Base-by-base conservation (phyloP, 371 early-diverging fungal species). In the Syncephalastrum sp. region DNA sequence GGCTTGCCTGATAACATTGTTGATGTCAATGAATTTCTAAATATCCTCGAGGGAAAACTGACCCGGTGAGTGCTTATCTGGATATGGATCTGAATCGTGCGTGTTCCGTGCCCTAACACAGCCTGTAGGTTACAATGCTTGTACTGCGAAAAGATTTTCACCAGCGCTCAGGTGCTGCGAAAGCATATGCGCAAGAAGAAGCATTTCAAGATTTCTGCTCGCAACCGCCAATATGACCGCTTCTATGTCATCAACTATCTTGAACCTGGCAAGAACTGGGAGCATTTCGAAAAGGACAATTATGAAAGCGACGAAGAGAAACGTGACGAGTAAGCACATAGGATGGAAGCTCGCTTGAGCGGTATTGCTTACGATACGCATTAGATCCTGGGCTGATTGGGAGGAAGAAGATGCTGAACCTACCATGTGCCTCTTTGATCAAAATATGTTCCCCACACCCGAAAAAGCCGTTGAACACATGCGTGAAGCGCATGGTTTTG, bases 151-250 rank as follows among this genome's bases (percentile, higher is more conserved):
- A 92, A 92, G 75, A 86, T 81, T 4, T 98, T 96, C 70, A 93
- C 92, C 13, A 86, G 89, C 23, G 79, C 87, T 6, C 87, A 91
- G 0, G 94, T 94, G 10, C 81, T 98, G 53, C 87, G 97, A 54
- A 92, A 93, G 70, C 98, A 98, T 61, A 95, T 98, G 96, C 89
- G 96, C 64, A 98, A 98, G 81, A 98, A 97, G 90, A 96, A 94
- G 82, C 97, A 96, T 70, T 96, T 96, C 75, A 92, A 92, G 79
- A 93, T 97, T 71, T 89, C 89, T 55, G 81, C 95, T 19, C 85
- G 86, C 46, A 96, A 96, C 71, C 84, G 88, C 56, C 81, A 88
- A 38, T 98, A 97, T 54, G 98, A 98, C 69, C 85, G 91, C 38
- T 97, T 93, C 71, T 98, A 96, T 66, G 86, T 97, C n/a, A 88